Evolutionary conservation across 768 basidiomycete genomes (phyloP).

Genomic region (Heimioporus sp.): DNA sequence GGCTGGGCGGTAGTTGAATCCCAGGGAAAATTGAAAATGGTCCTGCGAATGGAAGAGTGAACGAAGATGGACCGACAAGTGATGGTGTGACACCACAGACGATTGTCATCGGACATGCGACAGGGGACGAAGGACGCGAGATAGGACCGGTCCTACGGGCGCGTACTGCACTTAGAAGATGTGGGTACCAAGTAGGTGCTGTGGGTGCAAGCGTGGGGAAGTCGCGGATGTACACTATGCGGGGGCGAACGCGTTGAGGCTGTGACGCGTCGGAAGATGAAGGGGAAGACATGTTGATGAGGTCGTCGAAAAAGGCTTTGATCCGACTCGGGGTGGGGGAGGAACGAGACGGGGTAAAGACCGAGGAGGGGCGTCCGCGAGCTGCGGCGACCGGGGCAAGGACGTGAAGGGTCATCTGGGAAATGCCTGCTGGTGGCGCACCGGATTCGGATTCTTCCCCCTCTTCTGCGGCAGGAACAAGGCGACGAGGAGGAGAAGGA

Average conservation of each 20-base stretch:
- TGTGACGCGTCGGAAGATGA: slow-evolving; percentile 26
- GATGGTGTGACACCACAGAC: slow-evolving; percentile 87
- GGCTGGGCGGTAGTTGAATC: slow-evolving; percentile 10
- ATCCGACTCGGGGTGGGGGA: slow-evolving; percentile 51
- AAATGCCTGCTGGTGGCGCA: slow-evolving; percentile 32
- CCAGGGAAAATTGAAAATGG: slow-evolving; percentile 10
- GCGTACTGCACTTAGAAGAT: slow-evolving; percentile 75
- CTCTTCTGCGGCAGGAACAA: slow-evolving; percentile 33
- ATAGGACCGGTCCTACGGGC: slow-evolving; percentile 67
- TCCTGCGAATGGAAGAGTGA: slow-evolving; percentile 6
- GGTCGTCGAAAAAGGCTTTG: slow-evolving; percentile 72
- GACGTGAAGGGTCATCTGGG: slow-evolving; percentile 49
- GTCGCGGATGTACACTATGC: slow-evolving; percentile 83
- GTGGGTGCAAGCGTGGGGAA: slow-evolving; percentile 72
- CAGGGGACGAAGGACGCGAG: slow-evolving; percentile 56
- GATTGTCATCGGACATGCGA: slow-evolving; percentile 72
- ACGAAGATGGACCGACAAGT: slow-evolving; percentile 48
- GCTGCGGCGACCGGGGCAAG: slow-evolving; percentile 35
- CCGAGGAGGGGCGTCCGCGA: slow-evolving; percentile 33
- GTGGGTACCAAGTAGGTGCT: slow-evolving; percentile 76
- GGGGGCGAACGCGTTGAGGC: slow-evolving; percentile 42
- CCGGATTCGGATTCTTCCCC: slow-evolving; percentile 51
- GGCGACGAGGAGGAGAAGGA: slow-evolving; percentile 27
- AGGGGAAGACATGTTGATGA: slow-evolving; percentile 60
- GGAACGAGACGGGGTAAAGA: slow-evolving; percentile 39